phyloP scores from a whole-genome alignment of 2,329 filamentous ascomycete species.

The Orbilia ellipsospora region DNA sequence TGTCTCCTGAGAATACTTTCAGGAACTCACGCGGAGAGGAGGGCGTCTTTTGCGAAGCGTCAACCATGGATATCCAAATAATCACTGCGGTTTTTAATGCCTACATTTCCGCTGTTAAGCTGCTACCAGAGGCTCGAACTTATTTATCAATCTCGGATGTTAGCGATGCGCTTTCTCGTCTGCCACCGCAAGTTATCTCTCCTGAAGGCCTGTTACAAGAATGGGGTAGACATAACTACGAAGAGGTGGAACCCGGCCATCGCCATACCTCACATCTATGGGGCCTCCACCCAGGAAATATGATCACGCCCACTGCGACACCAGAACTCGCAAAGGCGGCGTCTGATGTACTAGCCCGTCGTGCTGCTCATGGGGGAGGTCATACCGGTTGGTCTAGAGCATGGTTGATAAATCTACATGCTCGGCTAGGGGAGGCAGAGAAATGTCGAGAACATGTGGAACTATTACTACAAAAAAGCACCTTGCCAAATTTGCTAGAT shows the following conservation, averaged over 20 bases:
- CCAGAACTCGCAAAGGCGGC: constrained; percentile 56
- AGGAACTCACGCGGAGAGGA: constrained; percentile 54
- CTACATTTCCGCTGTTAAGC: constrained; percentile 55
- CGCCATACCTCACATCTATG: constrained; percentile 68
- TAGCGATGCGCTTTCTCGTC: constrained; percentile 50
- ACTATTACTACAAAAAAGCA: constrained; percentile 63
- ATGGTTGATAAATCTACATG: constrained; percentile 67
- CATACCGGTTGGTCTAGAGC: constrained; percentile 68
- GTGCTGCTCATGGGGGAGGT: constrained; percentile 64
- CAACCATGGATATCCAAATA: constrained; percentile 66
- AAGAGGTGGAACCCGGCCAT: constrained; percentile 65
- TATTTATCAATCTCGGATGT: constrained; percentile 25
- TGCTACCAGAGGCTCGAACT: constrained; percentile 10
- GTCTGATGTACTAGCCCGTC: constrained; percentile 60
- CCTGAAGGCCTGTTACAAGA: constrained; percentile 60
- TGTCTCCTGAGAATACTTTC: constrained; percentile 63
- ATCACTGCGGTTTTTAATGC: constrained; percentile 63
- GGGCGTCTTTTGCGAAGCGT: constrained; percentile 64
- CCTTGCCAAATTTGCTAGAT: constrained; percentile 65
- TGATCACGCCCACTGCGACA: constrained; percentile 61
- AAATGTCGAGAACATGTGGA: constrained; percentile 63
- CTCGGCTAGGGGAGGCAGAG: constrained; percentile 64
- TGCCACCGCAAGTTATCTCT: constrained; percentile 57
- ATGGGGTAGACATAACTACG: constrained; percentile 61
- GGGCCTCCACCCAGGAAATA: constrained; percentile 65